A percentile compares a stretch with the other conserved stretches of the same genome.
These are phyloP conservation scores for Closterium sp. DNA, from an alignment of 139 green algal species.

Conservation along the genomic window DNA sequence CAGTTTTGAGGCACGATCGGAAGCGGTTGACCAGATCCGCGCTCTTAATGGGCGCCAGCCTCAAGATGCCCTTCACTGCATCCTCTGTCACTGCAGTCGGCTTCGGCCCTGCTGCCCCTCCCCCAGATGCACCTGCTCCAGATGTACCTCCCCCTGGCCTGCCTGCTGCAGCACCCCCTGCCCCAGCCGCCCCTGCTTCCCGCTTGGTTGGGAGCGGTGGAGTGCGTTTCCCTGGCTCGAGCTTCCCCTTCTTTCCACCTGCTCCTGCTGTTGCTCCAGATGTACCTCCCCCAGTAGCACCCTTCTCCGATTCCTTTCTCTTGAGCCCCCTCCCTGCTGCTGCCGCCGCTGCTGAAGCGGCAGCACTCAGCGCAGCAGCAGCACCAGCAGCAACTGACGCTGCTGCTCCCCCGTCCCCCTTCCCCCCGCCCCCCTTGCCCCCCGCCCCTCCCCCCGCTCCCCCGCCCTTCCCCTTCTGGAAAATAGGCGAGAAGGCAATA, in stretches of 20 bases:
- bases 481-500: neutral
- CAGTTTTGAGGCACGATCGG: neutral
- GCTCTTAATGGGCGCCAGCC: neutral
- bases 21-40: neutral
- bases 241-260: neutral
- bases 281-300: neutral
- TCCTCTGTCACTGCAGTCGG: neutral
- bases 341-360: neutral
- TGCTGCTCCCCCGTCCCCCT: neutral
- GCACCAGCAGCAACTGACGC: neutral
- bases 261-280: neutral
- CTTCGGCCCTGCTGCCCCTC: neutral
- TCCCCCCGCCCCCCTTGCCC: neutral
- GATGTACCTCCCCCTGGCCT: neutral
- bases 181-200: neutral
- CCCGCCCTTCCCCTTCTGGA: neutral
- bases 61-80: neutral
- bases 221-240: neutral
- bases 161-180: neutral
- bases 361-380: neutral
- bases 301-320: neutral
- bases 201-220: neutral
- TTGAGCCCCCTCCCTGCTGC: neutral
- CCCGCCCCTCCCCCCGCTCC: neutral
- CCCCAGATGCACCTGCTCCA: neutral